Evolutionary conservation across 1,284 basidiomycete species (phyloP).

Genomic region (Cryptococcus sp.): DNA sequence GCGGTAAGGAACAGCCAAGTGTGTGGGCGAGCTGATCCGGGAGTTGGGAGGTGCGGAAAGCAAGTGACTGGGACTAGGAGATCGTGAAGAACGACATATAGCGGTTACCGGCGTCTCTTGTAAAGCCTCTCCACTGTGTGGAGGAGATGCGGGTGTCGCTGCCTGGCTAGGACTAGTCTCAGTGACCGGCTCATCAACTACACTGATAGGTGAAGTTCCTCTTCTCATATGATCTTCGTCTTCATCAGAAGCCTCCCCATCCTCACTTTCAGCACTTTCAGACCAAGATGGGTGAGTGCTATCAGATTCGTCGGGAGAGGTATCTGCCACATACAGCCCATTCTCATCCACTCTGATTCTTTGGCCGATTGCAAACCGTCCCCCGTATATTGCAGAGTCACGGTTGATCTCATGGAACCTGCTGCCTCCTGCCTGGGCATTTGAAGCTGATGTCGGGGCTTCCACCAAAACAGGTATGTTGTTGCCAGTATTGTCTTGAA

Average conservation of each 20-base stretch:
- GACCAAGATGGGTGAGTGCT: conserved; percentile 8
- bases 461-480: too few species aligned
- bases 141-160: neutral
- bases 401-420: conserved; percentile 68
- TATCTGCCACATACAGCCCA: conserved; percentile 52
- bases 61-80: neutral
- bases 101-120: neutral
- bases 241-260: neutral
- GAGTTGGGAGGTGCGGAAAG: neutral
- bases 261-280: conserved; percentile 2
- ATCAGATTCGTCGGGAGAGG: too few species aligned
- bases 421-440: too few species aligned
- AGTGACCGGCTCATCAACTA: too few species aligned
- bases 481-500: too few species aligned
- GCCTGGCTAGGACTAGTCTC: neutral
- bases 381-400: conserved; percentile 66
- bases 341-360: conserved; percentile 58
- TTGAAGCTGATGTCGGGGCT: too few species aligned
- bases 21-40: neutral
- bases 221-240: neutral
- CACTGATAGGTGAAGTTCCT: neutral
- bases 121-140: neutral
- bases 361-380: conserved; percentile 67
- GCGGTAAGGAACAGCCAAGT: neutral
- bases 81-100: neutral